phyloP scores from a whole-genome alignment of 768 basidiomycete species.

The Leccinellum rugosiceps region DNA sequence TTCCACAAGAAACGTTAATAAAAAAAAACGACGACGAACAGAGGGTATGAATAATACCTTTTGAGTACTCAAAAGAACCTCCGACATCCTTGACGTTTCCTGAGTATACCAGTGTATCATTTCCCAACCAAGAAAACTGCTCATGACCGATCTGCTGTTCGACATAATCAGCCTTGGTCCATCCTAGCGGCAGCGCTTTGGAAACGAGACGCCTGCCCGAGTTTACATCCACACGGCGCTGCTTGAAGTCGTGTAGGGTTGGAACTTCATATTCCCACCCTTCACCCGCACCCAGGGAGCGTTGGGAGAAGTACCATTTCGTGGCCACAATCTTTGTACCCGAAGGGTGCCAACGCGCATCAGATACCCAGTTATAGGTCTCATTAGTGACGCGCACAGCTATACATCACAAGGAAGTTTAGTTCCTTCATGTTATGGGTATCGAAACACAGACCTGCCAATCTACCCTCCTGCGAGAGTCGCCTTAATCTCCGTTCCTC shows the following conservation, averaged over 20 bases:
- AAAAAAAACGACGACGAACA: neutral
- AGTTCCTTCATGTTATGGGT: neutral
- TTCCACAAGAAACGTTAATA: slow-evolving; percentile 21
- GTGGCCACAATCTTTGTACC: slow-evolving; percentile 64
- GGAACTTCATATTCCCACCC: slow-evolving; percentile 67
- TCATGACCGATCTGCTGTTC: slow-evolving; percentile 75
- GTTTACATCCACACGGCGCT: slow-evolving; percentile 34
- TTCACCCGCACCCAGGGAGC: slow-evolving; percentile 70
- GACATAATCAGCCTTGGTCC: slow-evolving; percentile 56
- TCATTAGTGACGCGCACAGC: slow-evolving; percentile 63
- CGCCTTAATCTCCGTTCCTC: slow-evolving; percentile 43
- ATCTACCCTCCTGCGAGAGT: slow-evolving; percentile 57
- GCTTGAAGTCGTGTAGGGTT: slow-evolving; percentile 1
- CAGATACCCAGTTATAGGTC: slow-evolving; percentile 68
- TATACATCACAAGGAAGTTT: slow-evolving; percentile 11
- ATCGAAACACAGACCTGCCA: slow-evolving; percentile 33
- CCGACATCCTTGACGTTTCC: slow-evolving; percentile 56
- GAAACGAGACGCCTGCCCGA: slow-evolving; percentile 53
- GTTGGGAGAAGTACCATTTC: slow-evolving; percentile 68
- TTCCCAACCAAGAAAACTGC: slow-evolving; percentile 60
- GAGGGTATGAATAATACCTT: slow-evolving; percentile 41
- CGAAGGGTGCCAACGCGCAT: slow-evolving; percentile 68
- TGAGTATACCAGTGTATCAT: slow-evolving; percentile 59
- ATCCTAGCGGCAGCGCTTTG: slow-evolving; percentile 56
- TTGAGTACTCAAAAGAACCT: slow-evolving; percentile 55